phyloP scores from a whole-genome alignment of 1,284 basidiomycete species.

The Salmacisia buchloeana region DNA sequence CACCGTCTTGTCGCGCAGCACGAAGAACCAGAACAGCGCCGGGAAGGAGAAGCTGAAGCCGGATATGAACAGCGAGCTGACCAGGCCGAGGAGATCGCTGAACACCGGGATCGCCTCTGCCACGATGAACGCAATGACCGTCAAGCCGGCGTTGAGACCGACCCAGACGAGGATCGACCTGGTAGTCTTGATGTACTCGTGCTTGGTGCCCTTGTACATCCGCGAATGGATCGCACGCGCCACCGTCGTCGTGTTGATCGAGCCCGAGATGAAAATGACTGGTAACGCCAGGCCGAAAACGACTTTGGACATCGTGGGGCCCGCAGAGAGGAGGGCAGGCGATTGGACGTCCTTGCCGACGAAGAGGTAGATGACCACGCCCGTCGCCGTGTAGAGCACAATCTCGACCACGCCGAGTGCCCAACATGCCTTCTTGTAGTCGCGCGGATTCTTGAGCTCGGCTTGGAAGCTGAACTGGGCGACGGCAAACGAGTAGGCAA shows the following conservation, averaged over 20 bases:
- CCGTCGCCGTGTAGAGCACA: conserved; percentile 41
- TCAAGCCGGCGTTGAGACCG: conserved; percentile 9
- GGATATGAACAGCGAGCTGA: conserved; percentile 30
- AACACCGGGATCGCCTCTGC: conserved; percentile 38
- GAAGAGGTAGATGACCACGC: conserved; percentile 38
- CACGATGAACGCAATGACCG: conserved; percentile 28
- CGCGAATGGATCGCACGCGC: conserved; percentile 33
- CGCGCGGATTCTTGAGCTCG: conserved; percentile 38
- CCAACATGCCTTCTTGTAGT: conserved; percentile 37
- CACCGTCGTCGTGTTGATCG: conserved; percentile 40
- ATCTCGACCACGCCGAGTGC: conserved; percentile 37
- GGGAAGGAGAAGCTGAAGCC: conserved; percentile 39
- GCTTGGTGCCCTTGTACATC: conserved; percentile 30
- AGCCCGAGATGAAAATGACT: conserved; percentile 37
- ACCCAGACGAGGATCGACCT: conserved; percentile 34
- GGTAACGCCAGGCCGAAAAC: conserved; percentile 26
- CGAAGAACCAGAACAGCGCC: conserved; percentile 55
- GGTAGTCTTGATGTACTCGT: conserved; percentile 36
- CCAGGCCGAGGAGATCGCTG: conserved; percentile 26
- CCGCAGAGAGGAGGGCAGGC: conserved; percentile 33
- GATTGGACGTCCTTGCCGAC: conserved; percentile 30
- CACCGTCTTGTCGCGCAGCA: conserved; percentile 13
- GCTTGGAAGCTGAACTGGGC: conserved; percentile 41
- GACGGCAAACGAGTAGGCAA: conserved; percentile 43
- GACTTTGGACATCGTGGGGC: conserved; percentile 31